A percentile compares a stretch with the other conserved stretches of the same genome.
phyloP scores from a whole-genome alignment of 306 rosid genomes.

The Rosa chinensis region DNA sequence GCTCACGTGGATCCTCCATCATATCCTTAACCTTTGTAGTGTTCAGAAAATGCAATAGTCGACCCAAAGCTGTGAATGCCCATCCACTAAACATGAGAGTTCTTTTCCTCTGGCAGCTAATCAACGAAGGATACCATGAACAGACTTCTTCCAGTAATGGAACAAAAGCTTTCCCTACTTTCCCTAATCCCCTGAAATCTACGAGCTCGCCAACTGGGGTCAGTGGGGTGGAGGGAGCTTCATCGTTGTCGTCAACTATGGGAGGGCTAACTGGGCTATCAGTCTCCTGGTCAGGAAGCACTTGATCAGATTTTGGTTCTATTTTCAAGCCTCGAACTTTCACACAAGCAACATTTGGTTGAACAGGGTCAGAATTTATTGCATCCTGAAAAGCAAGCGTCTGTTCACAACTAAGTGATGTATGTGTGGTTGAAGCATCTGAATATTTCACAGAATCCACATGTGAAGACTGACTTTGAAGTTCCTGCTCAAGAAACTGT shows the following conservation, averaged over 20 bases:
- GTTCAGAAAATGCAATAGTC: background rate
- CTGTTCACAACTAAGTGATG: constrained; percentile 2
- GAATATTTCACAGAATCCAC: background rate
- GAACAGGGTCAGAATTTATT: background rate
- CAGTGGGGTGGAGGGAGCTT: background rate
- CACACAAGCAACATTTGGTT: background rate
- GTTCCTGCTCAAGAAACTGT: background rate
- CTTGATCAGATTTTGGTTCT: background rate
- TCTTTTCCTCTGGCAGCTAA: background rate
- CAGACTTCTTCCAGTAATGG: constrained; percentile 18
- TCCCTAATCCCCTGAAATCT: constrained; percentile 10
- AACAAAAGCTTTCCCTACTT: constrained; percentile 3
- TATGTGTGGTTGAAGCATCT: background rate
- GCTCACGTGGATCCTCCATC: constrained; percentile 1
- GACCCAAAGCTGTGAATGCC: constrained; percentile 18
- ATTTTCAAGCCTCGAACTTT: background rate
- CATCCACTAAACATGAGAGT: constrained; percentile 6
- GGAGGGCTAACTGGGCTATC: background rate
- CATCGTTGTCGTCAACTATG: background rate
- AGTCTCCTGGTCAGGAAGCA: background rate
- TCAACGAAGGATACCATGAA: constrained; percentile 9
- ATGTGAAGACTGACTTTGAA: background rate
- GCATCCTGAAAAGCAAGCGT: background rate
- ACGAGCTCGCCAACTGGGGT: background rate
- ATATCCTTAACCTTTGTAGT: constrained; percentile 9